Evolutionary conservation across 306 rosid species (phyloP).

Genomic region (Prunus mume): DNA sequence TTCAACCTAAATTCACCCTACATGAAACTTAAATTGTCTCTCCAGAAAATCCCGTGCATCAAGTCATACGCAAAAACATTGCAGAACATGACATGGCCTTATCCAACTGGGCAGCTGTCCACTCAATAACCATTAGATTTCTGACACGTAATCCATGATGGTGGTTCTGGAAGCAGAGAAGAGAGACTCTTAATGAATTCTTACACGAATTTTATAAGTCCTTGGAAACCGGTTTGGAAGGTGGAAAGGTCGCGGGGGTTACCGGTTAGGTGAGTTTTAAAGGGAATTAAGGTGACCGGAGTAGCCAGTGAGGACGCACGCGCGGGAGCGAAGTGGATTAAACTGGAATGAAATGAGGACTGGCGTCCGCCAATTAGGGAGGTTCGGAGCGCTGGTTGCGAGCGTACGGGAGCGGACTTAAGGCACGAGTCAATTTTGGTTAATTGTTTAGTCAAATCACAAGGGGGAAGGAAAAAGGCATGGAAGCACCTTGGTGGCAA

Average conservation of each 20-base stretch:
- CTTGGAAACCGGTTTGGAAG: conserved; percentile 20
- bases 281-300: conserved; percentile 24
- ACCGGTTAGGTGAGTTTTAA: conserved; percentile 36
- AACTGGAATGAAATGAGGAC: conserved; percentile 33
- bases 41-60: conserved; percentile 17
- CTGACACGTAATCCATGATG: background rate
- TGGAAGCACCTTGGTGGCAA: background rate
- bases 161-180: background rate
- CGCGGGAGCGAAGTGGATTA: conserved; percentile 13
- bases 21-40: conserved; percentile 32
- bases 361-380: conserved; percentile 48
- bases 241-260: conserved; percentile 17
- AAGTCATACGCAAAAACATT: background rate
- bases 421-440: conserved; percentile 33
- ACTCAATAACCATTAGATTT: background rate
- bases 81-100: background rate
- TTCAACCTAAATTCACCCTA: conserved; percentile 61
- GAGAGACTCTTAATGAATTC: background rate
- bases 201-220: background rate
- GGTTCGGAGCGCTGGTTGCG: conserved; percentile 6
- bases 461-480: background rate
- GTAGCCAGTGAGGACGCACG: conserved; percentile 12
- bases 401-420: conserved; percentile 47
- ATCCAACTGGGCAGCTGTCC: background rate
- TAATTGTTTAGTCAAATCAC: conserved; percentile 44